Conservation (phyloP, 495 filamentous ascomycete genomes). For the Tricharina praecox region DNA sequence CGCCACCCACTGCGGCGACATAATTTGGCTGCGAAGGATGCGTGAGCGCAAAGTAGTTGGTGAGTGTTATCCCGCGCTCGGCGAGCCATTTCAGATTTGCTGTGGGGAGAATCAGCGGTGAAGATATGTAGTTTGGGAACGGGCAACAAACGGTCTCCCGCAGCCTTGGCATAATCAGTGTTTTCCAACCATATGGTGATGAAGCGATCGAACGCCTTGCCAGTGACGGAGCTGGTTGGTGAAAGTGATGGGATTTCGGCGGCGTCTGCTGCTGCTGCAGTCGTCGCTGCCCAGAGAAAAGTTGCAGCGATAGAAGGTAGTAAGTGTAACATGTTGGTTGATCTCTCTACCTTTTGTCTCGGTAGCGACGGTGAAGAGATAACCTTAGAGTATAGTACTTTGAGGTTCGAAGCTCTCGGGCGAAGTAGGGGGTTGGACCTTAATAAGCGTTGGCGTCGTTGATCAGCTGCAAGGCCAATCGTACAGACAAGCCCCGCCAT, state of each 20-base stretch:
- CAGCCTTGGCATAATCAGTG: constrained; percentile 36
- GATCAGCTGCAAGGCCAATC: too few species aligned
- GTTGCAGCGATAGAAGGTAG: too few species aligned
- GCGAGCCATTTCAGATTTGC: constrained; percentile 41
- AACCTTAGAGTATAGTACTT: too few species aligned
- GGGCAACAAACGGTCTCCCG: constrained; percentile 17
- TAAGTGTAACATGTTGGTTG: too few species aligned
- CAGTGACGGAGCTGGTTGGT: constrained; percentile 43
- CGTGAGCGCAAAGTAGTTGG: constrained; percentile 46
- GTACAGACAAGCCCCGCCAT: too few species aligned
- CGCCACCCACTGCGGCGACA: constrained; percentile 42
- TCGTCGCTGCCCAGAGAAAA: too few species aligned
- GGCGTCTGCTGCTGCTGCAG: too few species aligned
- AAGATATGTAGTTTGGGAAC: background rate
- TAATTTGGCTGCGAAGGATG: constrained; percentile 63
- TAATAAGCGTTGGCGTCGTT: too few species aligned
- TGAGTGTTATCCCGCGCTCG: constrained; percentile 44
- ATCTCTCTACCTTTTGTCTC: too few species aligned
- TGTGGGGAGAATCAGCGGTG: constrained; percentile 5
- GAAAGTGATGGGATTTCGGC: background rate
- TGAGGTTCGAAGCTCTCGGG: too few species aligned
- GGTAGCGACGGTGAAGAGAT: too few species aligned
- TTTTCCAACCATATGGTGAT: constrained; percentile 60
- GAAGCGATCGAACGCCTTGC: constrained; percentile 49
- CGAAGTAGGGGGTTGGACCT: too few species aligned